These are phyloP conservation scores for Glycyrrhiza uralensis DNA, from an alignment of 306 rosid species.

Conservation along the genomic window DNA sequence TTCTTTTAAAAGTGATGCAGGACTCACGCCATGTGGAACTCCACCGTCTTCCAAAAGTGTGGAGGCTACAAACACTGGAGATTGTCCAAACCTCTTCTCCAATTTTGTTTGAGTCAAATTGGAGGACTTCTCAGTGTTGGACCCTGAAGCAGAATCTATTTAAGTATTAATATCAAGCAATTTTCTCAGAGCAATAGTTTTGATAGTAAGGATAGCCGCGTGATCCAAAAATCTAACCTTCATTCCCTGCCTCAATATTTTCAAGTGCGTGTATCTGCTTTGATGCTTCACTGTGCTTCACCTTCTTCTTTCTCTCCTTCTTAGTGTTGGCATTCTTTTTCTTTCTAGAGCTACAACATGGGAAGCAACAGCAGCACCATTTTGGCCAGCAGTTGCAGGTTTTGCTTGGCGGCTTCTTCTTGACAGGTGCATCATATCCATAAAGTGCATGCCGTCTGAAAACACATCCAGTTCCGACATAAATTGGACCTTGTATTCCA, in stretches of 20 bases:
- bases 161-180: neutral
- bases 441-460: conserved; percentile 89
- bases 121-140: conserved; percentile 41
- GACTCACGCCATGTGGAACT: conserved; percentile 54
- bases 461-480: conserved; percentile 97
- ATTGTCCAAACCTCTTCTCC: conserved; percentile 93
- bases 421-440: conserved; percentile 83
- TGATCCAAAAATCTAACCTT: conserved; percentile 45
- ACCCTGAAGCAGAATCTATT: conserved; percentile 45
- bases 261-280: conserved; percentile 97
- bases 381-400: conserved; percentile 97
- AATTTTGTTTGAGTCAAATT: conserved; percentile 58
- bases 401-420: conserved; percentile 83
- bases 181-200: neutral
- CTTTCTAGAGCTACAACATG: conserved; percentile 61
- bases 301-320: conserved; percentile 73
- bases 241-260: conserved; percentile 75
- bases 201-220: neutral
- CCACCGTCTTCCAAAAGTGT: conserved; percentile 84
- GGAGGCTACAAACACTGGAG: conserved; percentile 81
- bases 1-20: conserved; percentile 85
- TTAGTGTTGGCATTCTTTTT: conserved; percentile 56
- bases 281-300: conserved; percentile 84
- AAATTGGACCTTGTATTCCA: conserved; percentile 95
- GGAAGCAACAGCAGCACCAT: conserved; percentile 65